phyloP scores from a whole-genome alignment of 208 protist genomes.

The Crithidia bombi region DNA sequence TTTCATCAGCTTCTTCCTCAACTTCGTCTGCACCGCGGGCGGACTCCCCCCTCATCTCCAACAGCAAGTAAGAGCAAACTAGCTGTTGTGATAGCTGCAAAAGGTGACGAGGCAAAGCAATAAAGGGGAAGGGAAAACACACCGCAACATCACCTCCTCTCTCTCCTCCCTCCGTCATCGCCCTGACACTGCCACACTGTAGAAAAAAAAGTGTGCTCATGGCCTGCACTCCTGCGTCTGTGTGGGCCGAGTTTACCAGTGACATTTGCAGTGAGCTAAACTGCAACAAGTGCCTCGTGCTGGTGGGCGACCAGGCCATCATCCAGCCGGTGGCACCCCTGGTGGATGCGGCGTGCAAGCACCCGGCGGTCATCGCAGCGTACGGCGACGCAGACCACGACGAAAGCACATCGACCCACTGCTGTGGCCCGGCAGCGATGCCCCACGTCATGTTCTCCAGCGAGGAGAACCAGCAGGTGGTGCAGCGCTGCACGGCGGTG shows the following conservation, averaged over 20 bases:
- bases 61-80: too few relatives aligned
- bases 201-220: too few relatives aligned
- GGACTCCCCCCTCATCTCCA: too few relatives aligned
- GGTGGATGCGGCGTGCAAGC: slow-evolving; percentile 22
- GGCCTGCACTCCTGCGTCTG: too few relatives aligned
- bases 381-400: not conserved
- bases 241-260: slow-evolving; percentile 25
- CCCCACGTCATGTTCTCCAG: slow-evolving; percentile 36
- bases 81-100: too few relatives aligned
- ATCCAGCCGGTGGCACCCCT: not conserved
- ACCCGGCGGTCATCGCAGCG: not conserved
- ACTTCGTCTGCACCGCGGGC: too few relatives aligned
- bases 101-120: too few relatives aligned
- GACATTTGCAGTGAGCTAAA: slow-evolving; percentile 27
- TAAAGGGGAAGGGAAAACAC: too few relatives aligned
- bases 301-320: slow-evolving; percentile 19
- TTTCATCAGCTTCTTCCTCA: too few relatives aligned
- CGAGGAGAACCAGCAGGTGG: slow-evolving; percentile 6
- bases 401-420: not conserved
- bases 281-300: slow-evolving; percentile 19
- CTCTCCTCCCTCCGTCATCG: too few relatives aligned
- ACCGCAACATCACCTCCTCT: too few relatives aligned
- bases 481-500: slow-evolving; percentile 43
- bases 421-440: slow-evolving; percentile 9
- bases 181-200: too few relatives aligned